Evolutionary conservation across 768 basidiomycete species (phyloP).

Genomic region (Termitomyces sp.): DNA sequence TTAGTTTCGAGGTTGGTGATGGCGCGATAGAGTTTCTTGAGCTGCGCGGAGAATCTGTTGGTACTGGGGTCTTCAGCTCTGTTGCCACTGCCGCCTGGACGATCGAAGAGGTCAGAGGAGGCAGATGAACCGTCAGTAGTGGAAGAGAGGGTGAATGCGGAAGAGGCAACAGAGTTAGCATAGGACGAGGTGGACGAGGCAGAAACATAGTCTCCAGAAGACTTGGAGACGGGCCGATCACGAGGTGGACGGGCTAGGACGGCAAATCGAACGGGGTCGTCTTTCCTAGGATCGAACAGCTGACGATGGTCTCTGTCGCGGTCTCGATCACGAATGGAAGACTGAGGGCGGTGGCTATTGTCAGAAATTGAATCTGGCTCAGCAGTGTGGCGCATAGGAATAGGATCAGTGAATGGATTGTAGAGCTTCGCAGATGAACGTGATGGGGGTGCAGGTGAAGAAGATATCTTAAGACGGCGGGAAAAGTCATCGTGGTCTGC

Average conservation of each 20-base stretch:
- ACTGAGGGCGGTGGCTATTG: conserved; percentile 38
- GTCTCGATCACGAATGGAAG: conserved; percentile 19
- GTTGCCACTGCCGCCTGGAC: conserved; percentile 35
- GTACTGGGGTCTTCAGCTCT: conserved; percentile 51
- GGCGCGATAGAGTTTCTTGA: conserved; percentile 80
- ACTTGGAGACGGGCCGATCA: conserved; percentile 51
- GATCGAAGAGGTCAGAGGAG: conserved; percentile 68
- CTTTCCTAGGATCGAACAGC: conserved; percentile 85
- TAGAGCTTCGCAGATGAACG: conserved; percentile 49
- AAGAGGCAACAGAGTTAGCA: conserved; percentile 63
- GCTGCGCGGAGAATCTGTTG: conserved; percentile 67
- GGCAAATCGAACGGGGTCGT: conserved; percentile 87
- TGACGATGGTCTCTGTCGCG: conserved; percentile 39
- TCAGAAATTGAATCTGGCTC: conserved; percentile 70
- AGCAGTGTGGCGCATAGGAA: conserved; percentile 55
- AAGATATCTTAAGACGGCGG: conserved; percentile 65
- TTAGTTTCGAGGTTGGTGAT: conserved; percentile 80
- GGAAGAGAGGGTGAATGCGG: conserved; percentile 70
- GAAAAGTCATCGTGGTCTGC: conserved; percentile 73
- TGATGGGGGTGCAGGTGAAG: conserved; percentile 36
- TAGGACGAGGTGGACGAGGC: conserved; percentile 76
- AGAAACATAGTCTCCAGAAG: conserved; percentile 68
- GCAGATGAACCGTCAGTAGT: conserved; percentile 75
- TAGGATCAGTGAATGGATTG: conserved; percentile 69
- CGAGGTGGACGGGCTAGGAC: conserved; percentile 50